Evolutionary conservation across 257 asterid genomes (phyloP), one percentile per base, ranked within the genome.

Genomic region (Voacanga thouarsii): DNA sequence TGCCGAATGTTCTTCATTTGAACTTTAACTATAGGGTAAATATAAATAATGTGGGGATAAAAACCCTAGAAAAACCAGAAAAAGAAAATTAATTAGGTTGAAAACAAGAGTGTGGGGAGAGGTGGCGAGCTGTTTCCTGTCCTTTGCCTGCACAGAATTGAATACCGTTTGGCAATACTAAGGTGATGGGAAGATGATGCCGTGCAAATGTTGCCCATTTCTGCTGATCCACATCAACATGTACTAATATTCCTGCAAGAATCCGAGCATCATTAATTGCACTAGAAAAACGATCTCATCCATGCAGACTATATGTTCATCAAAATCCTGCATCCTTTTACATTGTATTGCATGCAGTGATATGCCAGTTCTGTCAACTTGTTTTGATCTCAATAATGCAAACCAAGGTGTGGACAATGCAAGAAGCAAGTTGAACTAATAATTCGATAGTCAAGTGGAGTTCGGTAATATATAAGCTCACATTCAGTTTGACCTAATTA

Each of bases 111-210:
- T 67, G 86, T 80, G 86, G 87, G 85, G 85, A 53, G 75, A 30
- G 55, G 80, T 23, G 78, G 75, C 55, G 74, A 79, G 79, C 74
- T 70, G 82, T 82, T 82, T 33, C 6, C 79, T 84, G 90, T 90
- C 89, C 78, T 83, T 78, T 60, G 80, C 82, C 87, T 86, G 89
- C 77, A 74, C 14, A 71, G 76, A 84, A 86, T 87, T 87, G 65
- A 87, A 81, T 89, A 88, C 61, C 18, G 79, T 86, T 86, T 89
- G 93, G 86, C 89, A 80, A 85, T 79, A 85, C 80, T 87, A 65
- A 75, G 80, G 76, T 78, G 37, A 70, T 57, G 50, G 73, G 61
- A 67, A 65, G 24, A 72, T 69, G 73, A 26, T 59, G 78, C 80
- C 87, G 75, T 78, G 85, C 86, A 85, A 57, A 64, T 49, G 33